Base-by-base conservation (phyloP, 345 rosid genomes). In the Citrus inodora region DNA sequence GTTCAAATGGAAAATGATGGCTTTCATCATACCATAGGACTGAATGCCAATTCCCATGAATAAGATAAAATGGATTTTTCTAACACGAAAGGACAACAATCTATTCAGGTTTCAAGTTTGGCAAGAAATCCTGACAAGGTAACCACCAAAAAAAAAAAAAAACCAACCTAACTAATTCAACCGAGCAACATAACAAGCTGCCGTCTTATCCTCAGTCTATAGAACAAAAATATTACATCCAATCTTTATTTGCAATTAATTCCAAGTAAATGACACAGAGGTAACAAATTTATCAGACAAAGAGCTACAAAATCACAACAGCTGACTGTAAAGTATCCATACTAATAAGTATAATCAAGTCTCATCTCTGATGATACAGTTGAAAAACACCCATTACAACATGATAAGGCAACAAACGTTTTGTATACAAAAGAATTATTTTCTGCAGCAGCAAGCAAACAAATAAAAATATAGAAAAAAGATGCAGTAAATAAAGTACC, bases 401-500 rank as follows among this genome's bases (percentile, higher is more conserved):
- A 7, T 33, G 71, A 22, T 14, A 22, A 76, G 13, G 21, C 38
- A 66, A 53, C 16, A 14, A 55, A 53, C 7, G 37, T 24, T 33
- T 4, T 24, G 37, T 27, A 65, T 3, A 58, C 32, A 55, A 51
- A 51, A 67, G 38, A 51, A 32, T 40, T 28, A 46, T 51, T 22
- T 25, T 24, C 19, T 16, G 37, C 19, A 40, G 25, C 42, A 32
- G 75, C 38, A 11, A 16, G 40, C 19, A 30, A 59, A 48, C 13
- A 56, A 25, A 33, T 28, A 30, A 38, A 28, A 28, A 8, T 8
- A 35, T 10, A 14, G 63, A 67, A 59, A 1, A 53, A 51, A 22
- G 11, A 63, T 2, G 38, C 4, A 30, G 56, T n/a, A 58, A 25
- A 37, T 40, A 38, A 75, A 79, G 51, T 78, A 96, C 98, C 99